Evolutionary conservation across 768 basidiomycete species (phyloP), one percentile per base, ranked within the genome.

Genomic region (Phanerodontia chrysosporium): DNA sequence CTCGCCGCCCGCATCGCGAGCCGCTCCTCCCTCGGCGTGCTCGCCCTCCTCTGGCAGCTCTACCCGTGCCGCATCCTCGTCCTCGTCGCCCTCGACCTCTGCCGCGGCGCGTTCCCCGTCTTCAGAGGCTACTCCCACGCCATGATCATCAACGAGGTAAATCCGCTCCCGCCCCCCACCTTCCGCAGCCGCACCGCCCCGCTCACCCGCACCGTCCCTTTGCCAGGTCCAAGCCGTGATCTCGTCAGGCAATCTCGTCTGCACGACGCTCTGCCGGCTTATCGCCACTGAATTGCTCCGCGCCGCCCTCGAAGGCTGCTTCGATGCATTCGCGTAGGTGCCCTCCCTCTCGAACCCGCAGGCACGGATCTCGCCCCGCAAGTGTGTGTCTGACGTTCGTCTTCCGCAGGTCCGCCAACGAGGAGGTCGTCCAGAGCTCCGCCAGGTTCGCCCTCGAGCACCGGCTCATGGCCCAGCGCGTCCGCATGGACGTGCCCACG

Each of bases 121-220:
- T 87, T 89, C 72, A 83, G 89, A 73, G 87, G 89, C 61, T 92
- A 90, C 76, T 91, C 91, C 9, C 91, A 92, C 74, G 90, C 90
- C 55, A 73, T 90, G 71, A 89, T 92, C 64, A 84, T 92, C 63
- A 86, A 93, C 73, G 89, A 93, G 82, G 90, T 87, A 55, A 32
- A 85, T 71, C 55, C 32, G n/a, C 29, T 24, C 35, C 16, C 10
- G 4, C 25, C 10, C 48, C 6, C 5, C 48, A 13, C 48, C 24
- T 10, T 13, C 48, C 9, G 24, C 49, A 13, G 25, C 21, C n/a
- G 25, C 3, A 6, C 14, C 45, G 28, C 9, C n/a, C n/a, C n/a
- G n/a, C n/a, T n/a, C 32, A 35, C 8, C 45, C 36, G 53, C n/a
- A 27, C 25, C 60, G 56, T 58, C n/a, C n/a, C n/a, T n/a, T n/a